Evolutionary conservation across 2,329 filamentous ascomycete species (phyloP).

Genomic region (Trichoderma polysporum): DNA sequence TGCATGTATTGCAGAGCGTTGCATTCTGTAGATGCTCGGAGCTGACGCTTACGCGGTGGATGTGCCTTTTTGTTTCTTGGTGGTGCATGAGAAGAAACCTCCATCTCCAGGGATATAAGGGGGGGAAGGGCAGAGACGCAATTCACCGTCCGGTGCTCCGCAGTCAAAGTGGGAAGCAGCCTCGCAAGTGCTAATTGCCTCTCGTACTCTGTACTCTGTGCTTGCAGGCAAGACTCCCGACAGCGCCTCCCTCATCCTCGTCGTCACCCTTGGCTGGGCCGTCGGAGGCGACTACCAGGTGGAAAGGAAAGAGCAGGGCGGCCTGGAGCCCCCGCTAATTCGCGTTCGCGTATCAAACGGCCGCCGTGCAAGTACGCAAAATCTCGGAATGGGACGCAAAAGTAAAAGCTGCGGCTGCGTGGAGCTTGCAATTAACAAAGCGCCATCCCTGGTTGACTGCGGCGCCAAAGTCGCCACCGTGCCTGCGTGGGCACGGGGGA

Average conservation of each 20-base stretch:
- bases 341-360: conserved; percentile 15
- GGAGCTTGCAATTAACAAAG: conserved; percentile 9
- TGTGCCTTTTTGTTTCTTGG: too few relatives aligned
- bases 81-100: not conserved
- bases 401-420: conserved; percentile 6
- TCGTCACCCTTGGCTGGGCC: not conserved
- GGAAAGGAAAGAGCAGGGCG: not conserved
- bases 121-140: not conserved
- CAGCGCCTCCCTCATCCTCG: not conserved
- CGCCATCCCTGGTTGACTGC: not conserved
- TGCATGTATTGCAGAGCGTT: not conserved
- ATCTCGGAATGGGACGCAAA: conserved; percentile 5
- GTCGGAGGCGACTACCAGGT: not conserved
- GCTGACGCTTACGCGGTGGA: too few relatives aligned
- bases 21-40: not conserved
- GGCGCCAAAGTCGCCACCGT: conserved; percentile 9
- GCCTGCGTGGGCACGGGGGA: not conserved
- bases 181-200: not conserved
- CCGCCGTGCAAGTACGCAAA: conserved; percentile 1
- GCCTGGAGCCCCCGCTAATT: not conserved
- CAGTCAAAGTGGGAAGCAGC: not conserved
- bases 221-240: not conserved
- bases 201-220: not conserved
- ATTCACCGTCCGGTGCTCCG: conserved; percentile 7
- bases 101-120: not conserved